Evolutionary conservation across 163 green algal genomes (phyloP), one percentile per base, ranked within the genome.

Genomic region (Prototheca stagnorum): DNA sequence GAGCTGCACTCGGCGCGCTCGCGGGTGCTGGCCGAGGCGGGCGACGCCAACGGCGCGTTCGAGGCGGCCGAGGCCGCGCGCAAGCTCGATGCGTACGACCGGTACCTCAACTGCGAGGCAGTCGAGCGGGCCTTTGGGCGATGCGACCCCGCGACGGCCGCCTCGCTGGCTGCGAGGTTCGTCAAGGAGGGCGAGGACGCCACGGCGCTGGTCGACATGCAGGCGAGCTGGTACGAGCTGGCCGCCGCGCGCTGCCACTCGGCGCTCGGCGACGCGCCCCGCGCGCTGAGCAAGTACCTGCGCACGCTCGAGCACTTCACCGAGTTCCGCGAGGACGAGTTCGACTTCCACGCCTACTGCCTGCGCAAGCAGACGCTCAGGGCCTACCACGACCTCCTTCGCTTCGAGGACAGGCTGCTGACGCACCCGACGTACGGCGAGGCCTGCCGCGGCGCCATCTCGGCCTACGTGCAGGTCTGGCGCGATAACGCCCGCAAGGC

Each of bases 261-360:
- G 46, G 35, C 48, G n/a, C 51, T 44, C 25, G 39, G 55, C 7
- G 44, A 77, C 21, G 3, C 35, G 29, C 15, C 53, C 42, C 70
- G 74, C 51, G 85, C 85, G 12, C 66, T 97, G 21, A 96, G 97
- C 56, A 84, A 84, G 49, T 92, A 84, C 57, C 37, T 65, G 4
- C 67, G 75, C 9, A 70, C 93, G 14, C 57, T 75, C 31, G 80
- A 75, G 47, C 89, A 98, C 71, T 98, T 92, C 73, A 59, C 59
- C 1, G 78, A 90, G 53, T 86, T 92, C 47, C 39, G 47, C 44
- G 90, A 98, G 61, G 90, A 98, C 72, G 86, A 98, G 70, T 95
- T 95, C 48, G 90, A 98, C 71, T 98, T 98, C 67, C 90, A 98
- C 73, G 59, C 48, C 34, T 98, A 96, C 72, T 97, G 88, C 73